These are phyloP conservation scores for Tilletia horrida DNA, from an alignment of 1,284 basidiomycete genomes.

Conservation along the genomic window DNA sequence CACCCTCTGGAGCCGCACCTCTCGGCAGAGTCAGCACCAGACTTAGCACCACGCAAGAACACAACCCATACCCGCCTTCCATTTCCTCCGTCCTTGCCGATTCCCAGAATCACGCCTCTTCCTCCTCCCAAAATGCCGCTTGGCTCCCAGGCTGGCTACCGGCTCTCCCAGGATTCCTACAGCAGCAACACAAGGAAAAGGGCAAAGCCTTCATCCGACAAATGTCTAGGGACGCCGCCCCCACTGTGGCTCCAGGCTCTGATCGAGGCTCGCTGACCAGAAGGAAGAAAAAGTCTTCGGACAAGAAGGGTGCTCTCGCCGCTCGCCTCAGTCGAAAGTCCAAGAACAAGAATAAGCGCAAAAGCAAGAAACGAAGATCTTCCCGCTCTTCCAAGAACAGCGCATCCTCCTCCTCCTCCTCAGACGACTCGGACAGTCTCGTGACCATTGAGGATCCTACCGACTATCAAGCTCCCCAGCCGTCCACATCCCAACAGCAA, in stretches of 20 bases:
- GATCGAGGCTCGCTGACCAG: neutral
- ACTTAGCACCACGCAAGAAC: neutral
- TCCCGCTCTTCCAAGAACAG: conserved; percentile 1
- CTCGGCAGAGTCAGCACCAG: neutral
- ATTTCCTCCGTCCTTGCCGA: neutral
- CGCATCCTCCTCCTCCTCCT: neutral
- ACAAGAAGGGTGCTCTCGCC: neutral
- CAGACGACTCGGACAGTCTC: conserved; percentile 5
- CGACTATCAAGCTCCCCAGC: neutral
- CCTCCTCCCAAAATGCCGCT: neutral
- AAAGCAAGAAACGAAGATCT: neutral
- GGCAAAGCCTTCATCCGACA: neutral
- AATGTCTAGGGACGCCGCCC: neutral
- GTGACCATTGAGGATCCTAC: conserved; percentile 5
- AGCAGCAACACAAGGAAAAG: conserved; percentile 24
- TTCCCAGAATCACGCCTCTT: neutral
- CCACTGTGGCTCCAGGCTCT: neutral
- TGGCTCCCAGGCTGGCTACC: conserved; percentile 6
- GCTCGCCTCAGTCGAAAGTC: neutral
- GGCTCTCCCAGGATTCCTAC: conserved; percentile 22
- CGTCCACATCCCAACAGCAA: neutral
- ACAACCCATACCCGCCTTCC: conserved; percentile 1
- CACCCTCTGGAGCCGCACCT: neutral
- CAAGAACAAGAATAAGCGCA: neutral
- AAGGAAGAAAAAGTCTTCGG: neutral